These are phyloP conservation scores for Clitoria ternatea DNA, from an alignment of 306 rosid species.

Conservation along the genomic window DNA sequence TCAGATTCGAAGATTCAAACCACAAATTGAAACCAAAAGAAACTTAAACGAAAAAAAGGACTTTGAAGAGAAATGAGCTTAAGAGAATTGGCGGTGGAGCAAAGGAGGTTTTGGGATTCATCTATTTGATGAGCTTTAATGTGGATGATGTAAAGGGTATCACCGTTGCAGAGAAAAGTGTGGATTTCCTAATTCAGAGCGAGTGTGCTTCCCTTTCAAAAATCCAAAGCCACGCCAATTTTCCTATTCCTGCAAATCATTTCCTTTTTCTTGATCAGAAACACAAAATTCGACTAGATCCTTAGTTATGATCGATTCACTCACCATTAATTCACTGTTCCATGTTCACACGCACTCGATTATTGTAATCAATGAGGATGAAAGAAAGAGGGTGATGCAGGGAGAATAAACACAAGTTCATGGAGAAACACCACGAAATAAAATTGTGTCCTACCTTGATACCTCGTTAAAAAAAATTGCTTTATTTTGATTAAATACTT, in stretches of 20 bases:
- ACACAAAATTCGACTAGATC: not conserved
- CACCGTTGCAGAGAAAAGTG: constrained; percentile 36
- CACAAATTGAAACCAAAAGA: not conserved
- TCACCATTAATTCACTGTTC: no score
- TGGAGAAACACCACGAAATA: no score
- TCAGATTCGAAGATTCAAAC: no score
- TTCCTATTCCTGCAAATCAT: constrained; percentile 34
- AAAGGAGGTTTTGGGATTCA: constrained; percentile 37
- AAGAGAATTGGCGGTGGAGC: constrained; percentile 52
- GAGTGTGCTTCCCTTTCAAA: constrained; percentile 50
- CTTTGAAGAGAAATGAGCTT: not conserved
- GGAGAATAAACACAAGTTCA: no score
- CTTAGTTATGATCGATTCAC: not conserved
- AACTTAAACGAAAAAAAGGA: not conserved
- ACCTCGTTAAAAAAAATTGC: no score
- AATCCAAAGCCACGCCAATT: constrained; percentile 51
- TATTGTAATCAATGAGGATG: no score
- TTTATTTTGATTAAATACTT: no score
- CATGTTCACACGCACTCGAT: no score
- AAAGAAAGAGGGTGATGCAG: no score
- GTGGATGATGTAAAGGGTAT: constrained; percentile 40
- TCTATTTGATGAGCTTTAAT: constrained; percentile 10
- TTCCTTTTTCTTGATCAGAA: not conserved
- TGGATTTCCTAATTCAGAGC: constrained; percentile 50
- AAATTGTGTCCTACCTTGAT: no score